Base-by-base conservation (phyloP, 2,329 filamentous ascomycete genomes). In the Epichloe gansuensis region DNA sequence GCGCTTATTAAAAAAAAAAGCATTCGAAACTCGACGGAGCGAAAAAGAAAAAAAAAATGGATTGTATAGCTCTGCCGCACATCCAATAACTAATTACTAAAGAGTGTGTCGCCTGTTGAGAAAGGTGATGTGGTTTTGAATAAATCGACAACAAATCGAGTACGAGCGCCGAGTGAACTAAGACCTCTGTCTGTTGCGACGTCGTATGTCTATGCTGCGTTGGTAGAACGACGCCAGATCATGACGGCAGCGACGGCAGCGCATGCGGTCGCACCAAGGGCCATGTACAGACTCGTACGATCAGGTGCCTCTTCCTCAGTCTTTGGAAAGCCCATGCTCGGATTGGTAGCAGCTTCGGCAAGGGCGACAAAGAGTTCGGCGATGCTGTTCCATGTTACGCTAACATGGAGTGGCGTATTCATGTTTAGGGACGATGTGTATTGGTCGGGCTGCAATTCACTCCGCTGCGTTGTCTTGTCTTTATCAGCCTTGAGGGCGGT, bases 391-490 rank as follows among this genome's bases (percentile, higher is more conserved):
- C 93, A 98, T 6, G 85, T 93, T 34, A 93, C 89, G 63, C 89
- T 95, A 50, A 96, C 93, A 70, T 98, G 94, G 41, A 97, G 73
- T 5, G 93, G 93, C 3, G 90, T 84, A 51, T 86, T 83, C 87
- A 97, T 95, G 64, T 87, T 90, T 59, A 95, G 73, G 39, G 78
- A 77, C 49, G 84, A 81, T 0, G 90, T 94, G 68, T 96, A 96
- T 57, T 89, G 84, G 64, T 98, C 93, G 1, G 93, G 93, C 67
- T 96, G 91, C 56, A 85, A 72, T 66, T 95, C 89, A 54, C 87
- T 86, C 54, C 93, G 80, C 69, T 98, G 93, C n/a, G 89, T 96
- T 3, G 91, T 94, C 67, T 95, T 95, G 67, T 98, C 93, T 59
- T 86, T 82, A 67, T 98, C 93, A 3, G 93, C 93, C 68, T 98